Evolutionary conservation across 441 rosid genomes (phyloP).

Genomic region (Pelargonium myrrhifolium): DNA sequence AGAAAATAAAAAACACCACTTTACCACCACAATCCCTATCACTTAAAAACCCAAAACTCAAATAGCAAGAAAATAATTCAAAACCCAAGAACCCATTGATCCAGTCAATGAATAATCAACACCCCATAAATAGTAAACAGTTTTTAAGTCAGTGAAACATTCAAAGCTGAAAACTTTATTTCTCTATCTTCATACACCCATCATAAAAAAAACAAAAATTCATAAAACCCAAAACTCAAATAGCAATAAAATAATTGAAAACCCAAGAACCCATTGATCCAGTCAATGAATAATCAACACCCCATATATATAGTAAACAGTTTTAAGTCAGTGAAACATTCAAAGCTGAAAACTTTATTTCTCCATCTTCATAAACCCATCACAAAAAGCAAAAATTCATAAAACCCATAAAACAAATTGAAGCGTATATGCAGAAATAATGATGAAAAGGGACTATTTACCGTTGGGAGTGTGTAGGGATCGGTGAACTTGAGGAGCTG

Average conservation of each 20-base stretch:
- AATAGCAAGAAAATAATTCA: neutral
- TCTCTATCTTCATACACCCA: neutral
- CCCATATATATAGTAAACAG: neutral
- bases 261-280: neutral
- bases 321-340: neutral
- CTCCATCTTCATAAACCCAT: neutral
- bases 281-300: neutral
- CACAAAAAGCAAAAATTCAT: neutral
- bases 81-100: neutral
- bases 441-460: slow-evolving; percentile 9
- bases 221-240: neutral
- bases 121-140: neutral
- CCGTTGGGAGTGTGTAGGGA: slow-evolving; percentile 39
- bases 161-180: neutral
- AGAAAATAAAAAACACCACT: neutral
- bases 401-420: neutral
- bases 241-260: neutral
- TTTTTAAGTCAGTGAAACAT: neutral
- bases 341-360: neutral
- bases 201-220: neutral
- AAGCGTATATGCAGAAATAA: slow-evolving; percentile 5
- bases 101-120: neutral
- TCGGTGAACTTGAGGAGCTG: slow-evolving; percentile 42
- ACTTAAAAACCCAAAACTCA: neutral
- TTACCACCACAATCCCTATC: neutral